Conservation (phyloP, 768 basidiomycete genomes). For the Chalciporus sphaerocephalus region DNA sequence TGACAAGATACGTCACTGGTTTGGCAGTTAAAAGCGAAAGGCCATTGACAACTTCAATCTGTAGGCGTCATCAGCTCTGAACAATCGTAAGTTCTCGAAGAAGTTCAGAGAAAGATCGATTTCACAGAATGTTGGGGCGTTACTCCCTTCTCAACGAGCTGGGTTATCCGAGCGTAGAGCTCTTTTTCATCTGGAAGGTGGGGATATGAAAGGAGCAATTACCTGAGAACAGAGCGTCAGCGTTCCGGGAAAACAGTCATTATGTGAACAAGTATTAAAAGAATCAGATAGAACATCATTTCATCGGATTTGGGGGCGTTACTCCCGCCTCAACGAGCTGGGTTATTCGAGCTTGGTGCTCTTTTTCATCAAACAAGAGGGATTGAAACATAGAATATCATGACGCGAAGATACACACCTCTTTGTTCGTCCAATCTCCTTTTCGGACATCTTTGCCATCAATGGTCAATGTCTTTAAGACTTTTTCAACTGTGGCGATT, state of each 20-base stretch:
- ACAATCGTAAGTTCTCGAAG: neutral
- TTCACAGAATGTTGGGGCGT: constrained; percentile 54
- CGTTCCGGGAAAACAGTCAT: neutral
- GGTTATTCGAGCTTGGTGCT: constrained; percentile 79
- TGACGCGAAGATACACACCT: constrained; percentile 51
- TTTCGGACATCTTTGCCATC: constrained; percentile 91
- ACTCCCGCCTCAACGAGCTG: constrained; percentile 96
- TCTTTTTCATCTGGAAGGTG: constrained; percentile 56
- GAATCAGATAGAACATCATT: constrained; percentile 48
- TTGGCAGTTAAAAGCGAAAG: constrained; percentile 93
- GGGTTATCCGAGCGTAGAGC: constrained; percentile 72
- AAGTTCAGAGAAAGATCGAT: constrained; percentile 1
- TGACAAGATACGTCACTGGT: constrained; percentile 96
- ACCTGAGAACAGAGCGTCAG: constrained; percentile 20
- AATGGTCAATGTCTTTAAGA: constrained; percentile 69
- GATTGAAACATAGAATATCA: constrained; percentile 4
- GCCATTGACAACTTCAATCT: constrained; percentile 89
- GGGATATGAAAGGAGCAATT: constrained; percentile 7
- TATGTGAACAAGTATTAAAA: constrained; percentile 5
- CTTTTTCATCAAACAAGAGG: constrained; percentile 61
- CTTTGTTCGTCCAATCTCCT: constrained; percentile 92
- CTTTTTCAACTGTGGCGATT: constrained; percentile 82
- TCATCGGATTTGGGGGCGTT: constrained; percentile 79
- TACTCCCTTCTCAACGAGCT: constrained; percentile 87
- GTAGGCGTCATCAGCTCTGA: constrained; percentile 14